Evolutionary conservation across 148 eudicot species (phyloP).

Genomic region (Polygonum aviculare): DNA sequence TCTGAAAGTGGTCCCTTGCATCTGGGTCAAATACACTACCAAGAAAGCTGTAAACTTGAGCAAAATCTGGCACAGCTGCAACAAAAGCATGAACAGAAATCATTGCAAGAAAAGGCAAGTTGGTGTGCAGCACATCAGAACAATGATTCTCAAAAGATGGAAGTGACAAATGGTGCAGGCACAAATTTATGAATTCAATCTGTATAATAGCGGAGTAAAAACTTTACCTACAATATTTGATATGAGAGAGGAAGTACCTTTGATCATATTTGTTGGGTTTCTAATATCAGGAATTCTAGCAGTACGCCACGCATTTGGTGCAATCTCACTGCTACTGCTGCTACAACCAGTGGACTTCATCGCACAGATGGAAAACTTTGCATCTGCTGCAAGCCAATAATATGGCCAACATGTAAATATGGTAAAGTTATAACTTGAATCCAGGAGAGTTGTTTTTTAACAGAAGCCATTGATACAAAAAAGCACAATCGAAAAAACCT

Average conservation of each 20-base stretch:
- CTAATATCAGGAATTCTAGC: constrained; percentile 6
- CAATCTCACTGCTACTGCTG: constrained; percentile 32
- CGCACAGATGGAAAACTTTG: constrained; percentile 9
- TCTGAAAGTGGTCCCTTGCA: constrained; percentile 52
- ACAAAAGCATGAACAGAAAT: not conserved
- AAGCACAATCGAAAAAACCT: not conserved
- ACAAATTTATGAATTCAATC: not conserved
- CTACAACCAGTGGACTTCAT: constrained; percentile 10
- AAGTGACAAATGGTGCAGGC: not conserved
- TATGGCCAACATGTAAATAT: constrained; percentile 22
- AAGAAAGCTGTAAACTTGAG: constrained; percentile 72
- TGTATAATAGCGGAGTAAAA: not conserved
- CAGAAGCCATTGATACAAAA: not conserved
- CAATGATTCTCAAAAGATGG: not conserved
- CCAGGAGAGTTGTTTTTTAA: not conserved
- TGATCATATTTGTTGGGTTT: constrained; percentile 11
- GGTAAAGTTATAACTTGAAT: not conserved
- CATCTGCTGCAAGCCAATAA: constrained; percentile 17
- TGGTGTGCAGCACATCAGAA: not conserved
- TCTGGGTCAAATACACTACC: constrained; percentile 83
- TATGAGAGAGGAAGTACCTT: constrained; percentile 18
- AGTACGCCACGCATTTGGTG: constrained; percentile 14
- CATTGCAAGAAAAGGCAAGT: not conserved
- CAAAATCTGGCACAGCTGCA: constrained; percentile 80
- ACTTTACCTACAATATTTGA: not conserved